Evolutionary conservation across 2,329 filamentous ascomycete genomes (phyloP), one percentile per base, ranked within the genome.

Genomic region (Claviceps pazoutovae): DNA sequence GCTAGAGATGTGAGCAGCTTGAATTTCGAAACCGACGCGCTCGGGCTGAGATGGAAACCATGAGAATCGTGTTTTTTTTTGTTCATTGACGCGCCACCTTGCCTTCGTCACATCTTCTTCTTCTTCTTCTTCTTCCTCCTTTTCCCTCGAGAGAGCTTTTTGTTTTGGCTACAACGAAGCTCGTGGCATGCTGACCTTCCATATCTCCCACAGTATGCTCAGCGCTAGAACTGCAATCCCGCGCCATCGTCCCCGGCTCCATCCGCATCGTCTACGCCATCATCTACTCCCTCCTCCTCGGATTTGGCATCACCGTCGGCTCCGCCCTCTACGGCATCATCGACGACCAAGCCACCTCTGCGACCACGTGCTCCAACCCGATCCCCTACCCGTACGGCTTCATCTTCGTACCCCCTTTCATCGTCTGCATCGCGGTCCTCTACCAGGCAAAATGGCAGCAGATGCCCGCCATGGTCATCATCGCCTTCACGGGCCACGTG

Each of bases 401-500:
- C 67, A 69, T 83, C 34, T 89, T 88, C 61, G 88, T 91, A 0
- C 78, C 84, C 0, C 64, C 76, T 6, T 94, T 90, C 64, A 80
- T 86, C 8, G 62, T 88, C 30, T 87, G 83, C 59, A 74, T 91
- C 41, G 80, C 83, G 47, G 71, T 89, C 52, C 80, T 90, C 63
- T 90, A 90, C 63, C 85, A 90, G 59, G 86, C 84, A 41, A 88
- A 88, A 64, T 88, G 81, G 79, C 85, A 81, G 58, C 87, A 93
- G 63, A 79, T 84, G 58, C 87, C 87, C 0, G 73, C 86, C 50
- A 91, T 91, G 86, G 68, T 87, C 2, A 41, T 82, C 46, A 87
- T 93, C 51, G 79, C 86, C 1, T 78, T 86, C 53, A 74, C 78
- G 0, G 87, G 87, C 3, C 91, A 89, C 62, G 67, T 87, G 3